phyloP scores from a whole-genome alignment of 352 stramenopile species.

The Phytophthora ramorum region DNA sequence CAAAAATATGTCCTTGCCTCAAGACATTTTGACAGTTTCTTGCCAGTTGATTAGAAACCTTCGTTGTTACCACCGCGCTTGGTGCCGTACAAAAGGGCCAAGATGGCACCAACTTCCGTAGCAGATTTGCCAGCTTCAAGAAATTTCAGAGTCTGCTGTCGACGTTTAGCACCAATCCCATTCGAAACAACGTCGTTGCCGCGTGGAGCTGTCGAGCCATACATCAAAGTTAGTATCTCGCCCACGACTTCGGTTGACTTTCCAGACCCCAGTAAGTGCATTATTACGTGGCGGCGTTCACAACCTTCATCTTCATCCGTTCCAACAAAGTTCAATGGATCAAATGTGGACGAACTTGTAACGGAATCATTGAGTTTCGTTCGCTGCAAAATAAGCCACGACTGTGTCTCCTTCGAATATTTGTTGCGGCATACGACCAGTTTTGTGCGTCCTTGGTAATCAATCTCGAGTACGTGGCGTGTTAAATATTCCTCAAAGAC shows the following conservation, averaged over 20 bases:
- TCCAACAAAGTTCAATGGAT: neutral
- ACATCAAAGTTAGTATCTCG: neutral
- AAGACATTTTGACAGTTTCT: no score
- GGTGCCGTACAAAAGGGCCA: slow-evolving; percentile 2
- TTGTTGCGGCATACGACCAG: neutral
- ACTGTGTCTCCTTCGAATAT: neutral
- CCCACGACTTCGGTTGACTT: neutral
- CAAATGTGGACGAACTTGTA: neutral
- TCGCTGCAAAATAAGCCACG: neutral
- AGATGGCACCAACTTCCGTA: neutral
- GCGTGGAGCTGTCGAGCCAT: neutral
- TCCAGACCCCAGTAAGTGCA: neutral
- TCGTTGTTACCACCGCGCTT: no score
- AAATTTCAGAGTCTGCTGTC: slow-evolving; percentile 11
- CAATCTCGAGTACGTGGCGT: neutral
- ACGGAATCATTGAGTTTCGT: neutral
- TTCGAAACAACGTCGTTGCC: neutral
- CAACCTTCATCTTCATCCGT: neutral
- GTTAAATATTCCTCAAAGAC: neutral
- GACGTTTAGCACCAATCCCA: slow-evolving; percentile 6
- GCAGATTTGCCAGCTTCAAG: slow-evolving; percentile 1
- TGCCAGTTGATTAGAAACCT: no score
- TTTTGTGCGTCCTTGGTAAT: neutral
- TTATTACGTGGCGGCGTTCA: neutral
- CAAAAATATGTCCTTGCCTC: no score